Base-by-base conservation (phyloP, 1,139 yeast species). In the Blastobotrys niveus region DNA sequence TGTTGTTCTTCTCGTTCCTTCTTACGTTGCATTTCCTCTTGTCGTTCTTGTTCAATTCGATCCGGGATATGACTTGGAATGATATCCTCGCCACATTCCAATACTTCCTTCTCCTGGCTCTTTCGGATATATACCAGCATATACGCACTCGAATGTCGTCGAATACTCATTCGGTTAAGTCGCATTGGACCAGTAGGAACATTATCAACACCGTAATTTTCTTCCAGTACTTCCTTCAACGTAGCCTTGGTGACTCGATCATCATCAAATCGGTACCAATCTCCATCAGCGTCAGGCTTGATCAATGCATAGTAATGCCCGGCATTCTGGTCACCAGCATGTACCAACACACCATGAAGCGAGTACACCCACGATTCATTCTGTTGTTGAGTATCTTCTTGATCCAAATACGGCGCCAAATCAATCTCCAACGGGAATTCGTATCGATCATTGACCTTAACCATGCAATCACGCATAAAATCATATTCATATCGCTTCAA, bases 291-390 rank as follows among this genome's bases (percentile, higher is more conserved):
- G 30, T 74, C 73, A 2, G 98, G 97, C 61, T 82, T 88, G 46
- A 93, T 80, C 78, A 91, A 75, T 0, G 98, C 93, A 61, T 91
- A 91, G 63, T 91, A 91, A 61, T 91, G 99, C 20, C 99, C 99
- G 43, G 91, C 86, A 19, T 95, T 85, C 45, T 91, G 82, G 59
- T 89, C 95, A 50, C 99, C 99, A 43, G 89, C 84, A 61, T 91
- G 99, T 5, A 91, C 97, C 48, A 91, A 71, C 2, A 93, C 98
- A 8, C 96, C 96, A 61, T 91, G 96, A 36, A 91, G 68, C 47
- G 79, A 80, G 62, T 91, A 91, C 34, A 71, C 79, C 80, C 91
- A 83, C 45, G 86, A 75, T 51, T 80, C 81, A 27, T 69, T 61
- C 40, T 35, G 42, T n/a, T 70, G 66, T 35, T 77, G 65, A 2